A percentile compares a stretch with the other conserved stretches of the same genome.
These are phyloP conservation scores for Mollisia scopiformis DNA, from an alignment of 2,329 filamentous ascomycete genomes.

Conservation along the genomic window DNA sequence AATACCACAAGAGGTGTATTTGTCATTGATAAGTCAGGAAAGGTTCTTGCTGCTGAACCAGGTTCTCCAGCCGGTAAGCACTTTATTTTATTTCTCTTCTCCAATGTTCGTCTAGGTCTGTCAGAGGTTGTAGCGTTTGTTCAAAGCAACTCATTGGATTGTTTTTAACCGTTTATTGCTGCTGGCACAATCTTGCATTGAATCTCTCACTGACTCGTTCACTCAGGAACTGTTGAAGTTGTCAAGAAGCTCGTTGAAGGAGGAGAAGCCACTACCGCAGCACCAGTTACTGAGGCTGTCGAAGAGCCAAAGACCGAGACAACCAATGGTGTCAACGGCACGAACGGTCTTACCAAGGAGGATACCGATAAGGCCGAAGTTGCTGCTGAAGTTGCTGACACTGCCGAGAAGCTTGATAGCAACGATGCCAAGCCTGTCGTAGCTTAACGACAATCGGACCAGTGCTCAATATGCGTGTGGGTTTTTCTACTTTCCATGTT, in stretches of 20 bases:
- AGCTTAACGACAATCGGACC: slow-evolving; percentile 2
- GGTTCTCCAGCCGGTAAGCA: slow-evolving; percentile 67
- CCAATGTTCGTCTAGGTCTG: too few relatives aligned
- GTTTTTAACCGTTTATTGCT: too few relatives aligned
- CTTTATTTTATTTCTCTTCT: neutral
- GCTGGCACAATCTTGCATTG: too few relatives aligned
- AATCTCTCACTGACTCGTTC: neutral
- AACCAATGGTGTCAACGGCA: slow-evolving; percentile 22
- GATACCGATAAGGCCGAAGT: slow-evolving; percentile 33
- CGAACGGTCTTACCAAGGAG: slow-evolving; percentile 29
- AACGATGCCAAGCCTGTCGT: slow-evolving; percentile 25
- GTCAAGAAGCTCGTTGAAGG: slow-evolving; percentile 71
- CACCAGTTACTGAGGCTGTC: slow-evolving; percentile 17
- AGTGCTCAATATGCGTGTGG: neutral
- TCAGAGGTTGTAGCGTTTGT: too few relatives aligned
- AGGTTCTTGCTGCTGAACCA: slow-evolving; percentile 73
- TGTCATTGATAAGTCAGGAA: slow-evolving; percentile 79
- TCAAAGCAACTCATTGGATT: neutral
- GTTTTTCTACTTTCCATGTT: neutral
- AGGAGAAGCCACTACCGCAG: slow-evolving; percentile 26
- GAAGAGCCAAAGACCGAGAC: slow-evolving; percentile 25
- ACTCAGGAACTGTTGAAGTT: slow-evolving; percentile 66
- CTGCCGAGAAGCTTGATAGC: slow-evolving; percentile 40
- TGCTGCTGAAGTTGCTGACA: slow-evolving; percentile 47
- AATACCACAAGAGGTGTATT: slow-evolving; percentile 88